These are phyloP conservation scores for Apiospora pterosperma DNA, from an alignment of 2,329 filamentous ascomycete species.

Conservation along the genomic window DNA sequence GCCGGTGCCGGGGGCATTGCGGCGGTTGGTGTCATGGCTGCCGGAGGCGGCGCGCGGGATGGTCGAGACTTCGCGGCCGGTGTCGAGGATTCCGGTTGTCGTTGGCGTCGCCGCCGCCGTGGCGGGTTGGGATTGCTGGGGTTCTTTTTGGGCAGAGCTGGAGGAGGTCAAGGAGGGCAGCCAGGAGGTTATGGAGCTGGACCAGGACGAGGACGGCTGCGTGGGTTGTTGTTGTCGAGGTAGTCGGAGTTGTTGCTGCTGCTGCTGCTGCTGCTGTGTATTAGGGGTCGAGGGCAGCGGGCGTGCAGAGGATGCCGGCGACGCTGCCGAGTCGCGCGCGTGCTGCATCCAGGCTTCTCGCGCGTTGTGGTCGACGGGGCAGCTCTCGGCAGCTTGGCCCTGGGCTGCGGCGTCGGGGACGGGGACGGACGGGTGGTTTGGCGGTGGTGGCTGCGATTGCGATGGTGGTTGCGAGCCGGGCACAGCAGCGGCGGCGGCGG, in stretches of 20 bases:
- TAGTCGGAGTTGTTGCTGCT: neutral
- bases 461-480: conserved; percentile 27
- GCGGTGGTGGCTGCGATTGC: conserved; percentile 26
- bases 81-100: conserved; percentile 34
- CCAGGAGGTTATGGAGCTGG: conserved; percentile 21
- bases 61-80: conserved; percentile 53
- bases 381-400: conserved; percentile 42
- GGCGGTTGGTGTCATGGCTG: conserved; percentile 22
- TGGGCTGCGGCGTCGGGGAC: conserved; percentile 19
- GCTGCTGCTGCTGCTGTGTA: conserved; percentile 10
- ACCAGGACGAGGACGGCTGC: neutral
- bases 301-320: conserved; percentile 30
- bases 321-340: conserved; percentile 39
- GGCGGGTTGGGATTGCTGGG: neutral
- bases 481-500: conserved; percentile 41
- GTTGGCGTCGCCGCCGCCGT: neutral
- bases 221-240: conserved; percentile 12
- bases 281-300: neutral
- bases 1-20: conserved; percentile 32
- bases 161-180: conserved; percentile 7
- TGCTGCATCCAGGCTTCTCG: conserved; percentile 61
- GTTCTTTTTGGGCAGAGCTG: neutral
- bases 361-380: conserved; percentile 67
- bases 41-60: conserved; percentile 41
- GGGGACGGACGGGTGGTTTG: conserved; percentile 11